phyloP scores from a whole-genome alignment of 805 yeast genomes.

The Candida xiaguanensis region DNA sequence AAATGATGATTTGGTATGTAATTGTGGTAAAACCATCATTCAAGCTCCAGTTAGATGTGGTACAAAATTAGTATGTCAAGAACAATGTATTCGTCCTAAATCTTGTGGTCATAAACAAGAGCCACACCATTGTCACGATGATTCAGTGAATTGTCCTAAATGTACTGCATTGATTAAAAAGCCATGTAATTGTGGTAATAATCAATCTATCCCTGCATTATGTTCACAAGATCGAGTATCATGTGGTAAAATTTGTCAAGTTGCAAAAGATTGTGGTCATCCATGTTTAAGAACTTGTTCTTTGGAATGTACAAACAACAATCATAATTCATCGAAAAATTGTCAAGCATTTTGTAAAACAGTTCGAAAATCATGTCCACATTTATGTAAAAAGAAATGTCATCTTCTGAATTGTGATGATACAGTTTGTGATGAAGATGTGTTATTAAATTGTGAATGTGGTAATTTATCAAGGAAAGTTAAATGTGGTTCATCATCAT shows the following conservation, averaged over 20 bases:
- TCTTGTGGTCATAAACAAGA: constrained; percentile 71
- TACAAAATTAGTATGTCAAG: constrained; percentile 55
- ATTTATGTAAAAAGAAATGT: constrained; percentile 59
- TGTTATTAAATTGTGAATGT: constrained; percentile 59
- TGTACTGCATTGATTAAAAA: constrained; percentile 62
- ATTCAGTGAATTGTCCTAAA: constrained; percentile 62
- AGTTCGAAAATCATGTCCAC: constrained; percentile 58
- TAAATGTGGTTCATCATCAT: constrained; percentile 54
- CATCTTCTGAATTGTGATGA: constrained; percentile 56
- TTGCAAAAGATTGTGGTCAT: constrained; percentile 37
- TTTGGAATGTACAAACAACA: constrained; percentile 52
- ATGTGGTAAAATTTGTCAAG: constrained; percentile 46
- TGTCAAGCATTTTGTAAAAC: constrained; percentile 63
- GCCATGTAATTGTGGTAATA: constrained; percentile 58
- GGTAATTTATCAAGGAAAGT: constrained; percentile 48
- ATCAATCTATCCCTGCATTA: constrained; percentile 50
- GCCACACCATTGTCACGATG: constrained; percentile 74
- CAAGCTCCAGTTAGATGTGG: constrained; percentile 88
- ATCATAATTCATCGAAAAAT: constrained; percentile 43
- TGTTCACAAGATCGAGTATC: constrained; percentile 69
- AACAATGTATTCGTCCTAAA: constrained; percentile 57
- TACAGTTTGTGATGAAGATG: constrained; percentile 47
- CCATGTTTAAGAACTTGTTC: constrained; percentile 57
- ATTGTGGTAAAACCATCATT: constrained; percentile 75
- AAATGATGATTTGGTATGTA: constrained; percentile 73